Evolutionary conservation across 2,329 filamentous ascomycete species (phyloP), one percentile per base, ranked within the genome.

Genomic region (Xylariaceae sp.): DNA sequence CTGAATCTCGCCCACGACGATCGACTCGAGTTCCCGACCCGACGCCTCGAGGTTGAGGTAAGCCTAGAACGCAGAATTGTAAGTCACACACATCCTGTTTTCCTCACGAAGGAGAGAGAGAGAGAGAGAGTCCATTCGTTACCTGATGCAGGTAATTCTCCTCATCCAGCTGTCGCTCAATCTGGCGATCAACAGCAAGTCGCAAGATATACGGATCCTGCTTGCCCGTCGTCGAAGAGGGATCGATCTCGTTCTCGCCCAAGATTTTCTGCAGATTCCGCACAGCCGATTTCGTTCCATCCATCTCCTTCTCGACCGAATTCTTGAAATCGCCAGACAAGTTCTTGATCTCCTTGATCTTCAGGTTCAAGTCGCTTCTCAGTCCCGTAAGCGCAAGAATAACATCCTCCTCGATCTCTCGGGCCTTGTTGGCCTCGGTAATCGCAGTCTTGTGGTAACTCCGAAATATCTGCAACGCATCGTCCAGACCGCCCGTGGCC

Each of bases 321-420:
- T 96, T 99, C 76, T 96, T 96, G 77, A 99, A 99, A 74, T 99
- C 94, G 13, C 92, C 89, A 4, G 91, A 89, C 13, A 99, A 79
- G 66, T 86, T 88, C 77, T 96, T 96, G 77, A 99, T 99, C 76
- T 99, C 94, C 75, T 97, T 99, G 74, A 96, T 96, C 78, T 99
- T 99, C 73, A 95, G 91, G 62, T 89, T 88, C 15, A 99, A 79
- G 73, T 99, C 94, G 69, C 87, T 92, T 59, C 94, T 81, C 56
- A 99, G 78, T 1, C 92, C 92, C 1, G 88, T 91, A 58, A 99
- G 79, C 55, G 93, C 92, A 54, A 90, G 80, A 64, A 97, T 91
- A 51, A 99, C 92, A 70, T 97, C 93, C 62, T 87, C 87, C 72
- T 97, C 91, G 59, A 97, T 92, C 63, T 96, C 92, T 59, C 83